A percentile compares a stretch with the other conserved stretches of the same genome.
phyloP scores from a whole-genome alignment of 108 stramenopile genomes.

The Pseudonitzschia multistriata region DNA sequence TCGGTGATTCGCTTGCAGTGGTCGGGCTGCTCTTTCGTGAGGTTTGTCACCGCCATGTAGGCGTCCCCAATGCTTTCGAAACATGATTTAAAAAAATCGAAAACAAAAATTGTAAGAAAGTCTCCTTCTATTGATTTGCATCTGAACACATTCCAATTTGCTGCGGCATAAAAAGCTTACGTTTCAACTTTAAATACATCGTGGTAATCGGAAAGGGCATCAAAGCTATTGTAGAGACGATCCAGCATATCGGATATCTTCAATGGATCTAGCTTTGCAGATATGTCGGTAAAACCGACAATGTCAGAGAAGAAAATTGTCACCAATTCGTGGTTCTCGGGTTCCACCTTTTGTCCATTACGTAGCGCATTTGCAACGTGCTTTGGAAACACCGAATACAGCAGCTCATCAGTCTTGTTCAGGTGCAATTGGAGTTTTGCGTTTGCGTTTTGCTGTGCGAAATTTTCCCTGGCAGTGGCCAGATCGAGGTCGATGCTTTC shows the following conservation, averaged over 20 bases:
- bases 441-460: slow-evolving; percentile 8
- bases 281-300: slow-evolving; percentile 69
- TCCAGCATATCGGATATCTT: slow-evolving; percentile 66
- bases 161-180: slow-evolving; percentile 31
- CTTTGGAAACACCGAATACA: slow-evolving; percentile 43
- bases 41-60: slow-evolving; percentile 65
- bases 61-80: slow-evolving; percentile 49
- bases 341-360: slow-evolving; percentile 51
- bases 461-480: slow-evolving; percentile 7
- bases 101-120: not conserved
- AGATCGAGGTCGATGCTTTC: not conserved
- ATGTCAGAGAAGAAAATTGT: slow-evolving; percentile 73
- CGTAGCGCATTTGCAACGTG: slow-evolving; percentile 47
- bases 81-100: slow-evolving; percentile 23
- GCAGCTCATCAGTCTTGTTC: slow-evolving; percentile 31
- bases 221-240: slow-evolving; percentile 63
- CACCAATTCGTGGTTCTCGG: slow-evolving; percentile 46
- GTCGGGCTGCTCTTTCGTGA: slow-evolving; percentile 62
- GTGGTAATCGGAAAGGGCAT: slow-evolving; percentile 58
- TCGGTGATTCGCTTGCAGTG: slow-evolving; percentile 74
- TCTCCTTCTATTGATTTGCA: too few relatives aligned
- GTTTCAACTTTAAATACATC: slow-evolving; percentile 79
- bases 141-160: too few relatives aligned
- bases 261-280: slow-evolving; percentile 43
- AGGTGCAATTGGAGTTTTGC: slow-evolving; percentile 30